Percentiles rank a stretch among this genome's conserved stretches.
phyloP scores from a whole-genome alignment of 2,329 filamentous ascomycete species.

The Pyricularia pennisetigena region DNA sequence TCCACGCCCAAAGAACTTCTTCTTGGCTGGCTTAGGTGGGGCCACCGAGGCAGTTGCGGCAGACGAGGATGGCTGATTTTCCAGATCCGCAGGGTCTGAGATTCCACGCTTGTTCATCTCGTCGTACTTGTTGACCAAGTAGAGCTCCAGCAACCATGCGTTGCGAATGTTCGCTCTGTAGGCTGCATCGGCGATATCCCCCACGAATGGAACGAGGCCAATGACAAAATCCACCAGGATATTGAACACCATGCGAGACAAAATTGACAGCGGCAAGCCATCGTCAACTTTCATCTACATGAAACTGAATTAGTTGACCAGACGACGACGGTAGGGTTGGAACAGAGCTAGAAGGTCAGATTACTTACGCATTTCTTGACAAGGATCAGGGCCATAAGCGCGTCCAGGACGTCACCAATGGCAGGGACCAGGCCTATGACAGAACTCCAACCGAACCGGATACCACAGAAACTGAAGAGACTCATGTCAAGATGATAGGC shows the following conservation, averaged over 20 bases:
- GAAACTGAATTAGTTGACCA: background rate
- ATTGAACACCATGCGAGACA: slow-evolving; percentile 70
- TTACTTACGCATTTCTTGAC: slow-evolving; percentile 50
- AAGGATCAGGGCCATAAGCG: slow-evolving; percentile 65
- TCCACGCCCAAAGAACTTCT: background rate
- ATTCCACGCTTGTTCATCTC: slow-evolving; percentile 1
- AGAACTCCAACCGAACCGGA: slow-evolving; percentile 82
- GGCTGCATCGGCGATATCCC: slow-evolving; percentile 64
- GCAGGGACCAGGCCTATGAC: slow-evolving; percentile 77
- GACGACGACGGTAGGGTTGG: background rate
- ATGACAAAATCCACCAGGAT: slow-evolving; percentile 64
- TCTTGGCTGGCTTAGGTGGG: background rate
- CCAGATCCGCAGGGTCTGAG: background rate
- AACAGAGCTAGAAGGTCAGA: slow-evolving; percentile 11
- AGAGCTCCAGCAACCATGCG: slow-evolving; percentile 51
- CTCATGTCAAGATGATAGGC: slow-evolving; percentile 81
- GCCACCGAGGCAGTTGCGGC: background rate
- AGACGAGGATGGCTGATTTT: background rate
- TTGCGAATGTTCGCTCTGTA: slow-evolving; percentile 73
- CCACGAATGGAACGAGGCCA: slow-evolving; percentile 64
- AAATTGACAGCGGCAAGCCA: slow-evolving; percentile 54
- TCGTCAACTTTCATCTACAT: slow-evolving; percentile 55
- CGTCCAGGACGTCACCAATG: slow-evolving; percentile 68
- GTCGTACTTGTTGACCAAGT: slow-evolving; percentile 2
- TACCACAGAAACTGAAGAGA: slow-evolving; percentile 70